Base-by-base conservation (phyloP, 371 early-diverging fungal species). In the Furculomyces boomerangus region DNA sequence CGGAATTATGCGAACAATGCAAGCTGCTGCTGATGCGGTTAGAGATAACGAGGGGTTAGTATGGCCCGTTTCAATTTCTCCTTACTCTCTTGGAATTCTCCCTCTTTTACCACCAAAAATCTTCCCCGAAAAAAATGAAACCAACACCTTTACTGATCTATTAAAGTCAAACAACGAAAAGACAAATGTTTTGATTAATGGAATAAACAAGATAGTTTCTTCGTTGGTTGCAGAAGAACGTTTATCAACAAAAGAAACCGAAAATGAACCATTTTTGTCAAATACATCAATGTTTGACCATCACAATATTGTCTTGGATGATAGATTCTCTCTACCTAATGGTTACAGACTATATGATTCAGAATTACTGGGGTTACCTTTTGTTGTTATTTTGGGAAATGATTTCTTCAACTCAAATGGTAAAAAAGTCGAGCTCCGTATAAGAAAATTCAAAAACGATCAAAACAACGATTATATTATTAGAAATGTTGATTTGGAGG, bases 1-100 rank as follows among this genome's bases (percentile, higher is more conserved):
- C 30, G 93, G 93, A 26, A 71, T 91, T 14, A 77, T 85, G 3
- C 74, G 93, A 3, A 54, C 88, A 22, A 59, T 90, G 14, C 85
- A 86, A 5, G 83, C 90, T 5, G 74, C 84, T 7, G 77, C 83
- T 20, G 89, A 90, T 55, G 73, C 75, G 16, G 64, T 73, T 41
- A 70, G 78, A 50, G 82, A 81, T 64, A 66, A 63, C 10, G 63
- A 46, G 7, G 88, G 90, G 0, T 74, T 89, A 49, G 69, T 72
- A 5, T 92, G 90, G 90, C 90, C 90, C 0, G 57, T 54, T 1
- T 55, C 71, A 25, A 71, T 84, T 56, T 86, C 92, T 1, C 92
- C 92, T 22, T 90, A 80, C 61, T 54, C 71, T 10, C 71, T 75
- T 0, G 75, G 74, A 53, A 71, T 87, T 50, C 64, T 82, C 27